Evolutionary conservation across 73 alveolate species (phyloP), one percentile per base, ranked within the genome.

Genomic region (Paramecium biaurelia): DNA sequence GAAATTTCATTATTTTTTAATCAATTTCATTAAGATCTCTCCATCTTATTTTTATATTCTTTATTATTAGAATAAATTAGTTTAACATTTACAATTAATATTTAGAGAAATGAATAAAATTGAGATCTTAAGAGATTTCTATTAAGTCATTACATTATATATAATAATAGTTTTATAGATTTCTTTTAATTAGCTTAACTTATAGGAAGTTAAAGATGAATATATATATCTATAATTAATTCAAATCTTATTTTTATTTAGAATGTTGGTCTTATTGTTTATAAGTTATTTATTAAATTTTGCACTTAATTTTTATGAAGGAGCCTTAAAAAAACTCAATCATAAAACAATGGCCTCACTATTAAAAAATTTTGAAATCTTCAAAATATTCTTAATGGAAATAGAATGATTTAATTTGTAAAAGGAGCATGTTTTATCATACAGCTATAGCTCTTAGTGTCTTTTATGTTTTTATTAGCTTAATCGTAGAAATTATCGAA

Each of bases 381-480:
- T 32, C 47, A 9, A 34, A 70, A 28, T 70, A 70, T 70, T 70
- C 85, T n/a, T n/a, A 70, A 70, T 70, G 85, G 85, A 70, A 70
- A 32, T 6, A 70, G 38, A 30, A 32, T 70, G 56, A 70, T 37
- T 18, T 34, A 70, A 70, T 24, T 30, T n/a, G 30, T 34, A 18
- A 70, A 18, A 70, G 30, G 26, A 28, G 26, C 30, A 30, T 30
- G 32, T 70, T 70, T 70, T 70, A 70, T 70, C 85, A 70, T 70
- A 30, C 28, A 10, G n/a, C 15, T 7, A 58, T 58, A 8, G 76
- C 76, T 11, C 18, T 58, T 24, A 58, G 76, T 58, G 76, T 43
- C 76, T 24, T 58, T 58, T 58, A 58, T 58, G 76, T 63, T 26
- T 30, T 63, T 7, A 63, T 63, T 30, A 63, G 47, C 59, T 67